Conservation (phyloP, 345 rosid species). For the Alliaria petiolata region DNA sequence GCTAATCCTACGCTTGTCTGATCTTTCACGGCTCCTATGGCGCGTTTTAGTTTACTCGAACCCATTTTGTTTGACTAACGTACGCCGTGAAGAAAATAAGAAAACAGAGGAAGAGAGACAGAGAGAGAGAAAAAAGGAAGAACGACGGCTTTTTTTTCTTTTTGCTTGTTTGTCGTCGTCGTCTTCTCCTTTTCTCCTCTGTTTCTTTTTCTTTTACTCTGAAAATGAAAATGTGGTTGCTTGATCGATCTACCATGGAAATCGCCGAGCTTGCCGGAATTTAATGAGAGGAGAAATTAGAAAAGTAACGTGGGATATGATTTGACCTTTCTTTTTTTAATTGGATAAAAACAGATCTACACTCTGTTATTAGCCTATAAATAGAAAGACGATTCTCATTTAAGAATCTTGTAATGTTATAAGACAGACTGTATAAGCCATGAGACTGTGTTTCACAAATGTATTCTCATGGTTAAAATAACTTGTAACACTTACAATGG, state of each 20-base stretch:
- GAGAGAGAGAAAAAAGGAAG: neutral
- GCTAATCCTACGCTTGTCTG: constrained; percentile 54
- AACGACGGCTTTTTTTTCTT: constrained; percentile 4
- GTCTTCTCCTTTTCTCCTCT: constrained; percentile 14
- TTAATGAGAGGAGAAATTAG: neutral
- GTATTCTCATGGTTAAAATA: constrained; percentile 12
- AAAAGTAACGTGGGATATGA: constrained; percentile 10
- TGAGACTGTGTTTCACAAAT: constrained; percentile 5
- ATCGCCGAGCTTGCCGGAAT: constrained; percentile 26
- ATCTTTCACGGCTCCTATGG: constrained; percentile 46
- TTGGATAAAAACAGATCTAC: constrained; percentile 24
- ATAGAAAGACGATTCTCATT: constrained; percentile 18
- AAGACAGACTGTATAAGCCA: constrained; percentile 22
- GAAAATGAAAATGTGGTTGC: neutral
- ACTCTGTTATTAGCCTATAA: constrained; percentile 19
- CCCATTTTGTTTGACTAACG: constrained; percentile 16
- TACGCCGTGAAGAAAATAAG: neutral
- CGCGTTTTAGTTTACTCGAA: constrained; percentile 31
- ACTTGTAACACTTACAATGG: constrained; percentile 7
- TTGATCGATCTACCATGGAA: constrained; percentile 26
- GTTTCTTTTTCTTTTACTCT: neutral
- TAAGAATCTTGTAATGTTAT: constrained; percentile 13
- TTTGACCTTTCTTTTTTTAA: neutral
- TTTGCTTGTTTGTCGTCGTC: constrained; percentile 31
- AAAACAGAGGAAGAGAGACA: neutral